Evolutionary conservation across 257 asterid species (phyloP).

Genomic region (Pogostemon cablin): DNA sequence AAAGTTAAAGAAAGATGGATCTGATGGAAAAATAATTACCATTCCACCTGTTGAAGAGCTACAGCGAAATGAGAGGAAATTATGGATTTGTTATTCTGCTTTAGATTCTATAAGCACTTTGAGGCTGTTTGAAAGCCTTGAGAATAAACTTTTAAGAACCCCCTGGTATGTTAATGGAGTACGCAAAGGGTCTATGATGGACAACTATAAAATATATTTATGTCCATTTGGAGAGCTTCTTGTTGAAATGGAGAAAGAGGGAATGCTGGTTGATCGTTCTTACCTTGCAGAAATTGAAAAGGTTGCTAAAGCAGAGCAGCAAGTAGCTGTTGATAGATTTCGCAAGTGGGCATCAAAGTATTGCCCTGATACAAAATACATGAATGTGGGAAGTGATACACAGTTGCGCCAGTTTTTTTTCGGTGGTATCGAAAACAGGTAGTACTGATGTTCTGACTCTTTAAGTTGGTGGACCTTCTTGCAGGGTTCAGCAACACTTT

Average conservation of each 20-base stretch:
- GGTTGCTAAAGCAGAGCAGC: constrained; percentile 85
- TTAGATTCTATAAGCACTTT: constrained; percentile 90
- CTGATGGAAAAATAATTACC: constrained; percentile 72
- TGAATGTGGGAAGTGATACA: constrained; percentile 96
- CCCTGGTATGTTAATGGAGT: constrained; percentile 77
- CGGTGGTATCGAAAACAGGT: constrained; percentile 92
- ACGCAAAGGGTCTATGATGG: constrained; percentile 74
- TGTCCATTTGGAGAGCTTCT: constrained; percentile 97
- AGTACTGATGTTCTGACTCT: constrained; percentile 21
- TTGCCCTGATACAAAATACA: constrained; percentile 79
- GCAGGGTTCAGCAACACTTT: neutral
- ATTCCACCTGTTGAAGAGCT: constrained; percentile 91
- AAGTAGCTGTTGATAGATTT: constrained; percentile 78
- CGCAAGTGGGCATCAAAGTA: constrained; percentile 91
- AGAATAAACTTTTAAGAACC: constrained; percentile 56
- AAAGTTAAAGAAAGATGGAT: constrained; percentile 83
- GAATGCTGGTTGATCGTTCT: constrained; percentile 88
- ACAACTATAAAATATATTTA: constrained; percentile 69
- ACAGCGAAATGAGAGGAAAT: constrained; percentile 68
- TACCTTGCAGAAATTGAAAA: constrained; percentile 90
- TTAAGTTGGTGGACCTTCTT: constrained; percentile 8
- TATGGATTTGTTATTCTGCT: constrained; percentile 94
- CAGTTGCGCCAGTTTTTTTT: constrained; percentile 90
- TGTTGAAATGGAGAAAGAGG: constrained; percentile 90
- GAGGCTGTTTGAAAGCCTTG: constrained; percentile 84